Evolutionary conservation across 2,329 filamentous ascomycete genomes (phyloP).

Genomic region (Trichothecium sympodiale): DNA sequence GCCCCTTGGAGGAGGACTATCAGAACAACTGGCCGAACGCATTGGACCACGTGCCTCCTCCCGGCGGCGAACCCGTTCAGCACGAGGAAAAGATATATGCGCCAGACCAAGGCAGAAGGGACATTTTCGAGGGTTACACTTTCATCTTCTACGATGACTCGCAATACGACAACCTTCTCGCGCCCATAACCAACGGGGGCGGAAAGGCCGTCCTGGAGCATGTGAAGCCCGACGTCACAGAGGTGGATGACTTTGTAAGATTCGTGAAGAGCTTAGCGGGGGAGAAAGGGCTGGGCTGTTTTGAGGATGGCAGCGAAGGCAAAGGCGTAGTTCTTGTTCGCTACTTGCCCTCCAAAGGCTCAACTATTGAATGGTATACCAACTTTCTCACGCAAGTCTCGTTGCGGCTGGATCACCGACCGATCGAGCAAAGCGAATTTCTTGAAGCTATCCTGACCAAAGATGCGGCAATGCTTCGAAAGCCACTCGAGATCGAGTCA

Average conservation of each 20-base stretch:
- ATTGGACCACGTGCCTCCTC: slow-evolving; percentile 58
- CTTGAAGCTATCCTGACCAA: slow-evolving; percentile 79
- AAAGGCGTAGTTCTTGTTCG: slow-evolving; percentile 71
- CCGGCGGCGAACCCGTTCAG: slow-evolving; percentile 63
- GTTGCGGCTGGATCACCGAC: slow-evolving; percentile 62
- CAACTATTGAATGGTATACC: slow-evolving; percentile 53
- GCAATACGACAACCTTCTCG: slow-evolving; percentile 67
- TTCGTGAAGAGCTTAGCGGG: slow-evolving; percentile 68
- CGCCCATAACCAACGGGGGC: slow-evolving; percentile 64
- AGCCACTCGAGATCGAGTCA: slow-evolving; percentile 46
- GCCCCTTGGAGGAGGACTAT: slow-evolving; percentile 68
- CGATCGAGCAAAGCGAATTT: slow-evolving; percentile 84
- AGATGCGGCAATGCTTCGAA: slow-evolving; percentile 61
- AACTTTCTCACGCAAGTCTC: slow-evolving; percentile 61
- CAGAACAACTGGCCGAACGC: slow-evolving; percentile 68
- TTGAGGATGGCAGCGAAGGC: slow-evolving; percentile 51
- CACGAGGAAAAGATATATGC: slow-evolving; percentile 58
- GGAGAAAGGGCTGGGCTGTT: slow-evolving; percentile 57
- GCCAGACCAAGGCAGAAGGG: slow-evolving; percentile 53
- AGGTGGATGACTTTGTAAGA: slow-evolving; percentile 63
- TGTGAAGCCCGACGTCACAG: slow-evolving; percentile 51
- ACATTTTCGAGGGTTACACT: slow-evolving; percentile 76
- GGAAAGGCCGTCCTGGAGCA: slow-evolving; percentile 69
- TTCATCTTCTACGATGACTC: slow-evolving; percentile 74
- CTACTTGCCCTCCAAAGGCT: slow-evolving; percentile 48